phyloP scores from a whole-genome alignment of 2,329 filamentous ascomycete genomes.

The Colletotrichum filicis region DNA sequence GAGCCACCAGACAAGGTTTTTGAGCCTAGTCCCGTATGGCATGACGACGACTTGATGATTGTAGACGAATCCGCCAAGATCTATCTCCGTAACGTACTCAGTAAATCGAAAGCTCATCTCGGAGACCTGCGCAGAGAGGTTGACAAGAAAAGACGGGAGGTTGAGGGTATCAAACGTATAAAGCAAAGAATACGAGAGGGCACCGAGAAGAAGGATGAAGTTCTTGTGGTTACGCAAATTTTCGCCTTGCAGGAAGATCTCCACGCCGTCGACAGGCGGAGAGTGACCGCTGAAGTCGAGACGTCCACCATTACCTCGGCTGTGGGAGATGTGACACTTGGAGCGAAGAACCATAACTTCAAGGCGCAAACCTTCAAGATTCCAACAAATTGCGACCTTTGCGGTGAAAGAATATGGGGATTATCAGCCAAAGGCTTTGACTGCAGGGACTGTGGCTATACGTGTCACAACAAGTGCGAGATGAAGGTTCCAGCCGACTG shows the following conservation, averaged over 20 bases:
- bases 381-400: conserved; percentile 97
- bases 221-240: conserved; percentile 83
- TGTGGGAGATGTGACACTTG: conserved; percentile 91
- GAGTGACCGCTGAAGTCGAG: conserved; percentile 91
- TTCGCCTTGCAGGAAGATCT: conserved; percentile 87
- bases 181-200: conserved; percentile 84
- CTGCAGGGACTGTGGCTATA: conserved; percentile 96
- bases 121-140: conserved; percentile 84
- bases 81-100: conserved; percentile 89
- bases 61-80: conserved; percentile 88
- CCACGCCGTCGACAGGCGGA: conserved; percentile 84
- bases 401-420: conserved; percentile 96
- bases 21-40: conserved; percentile 96
- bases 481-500: conserved; percentile 98
- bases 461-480: conserved; percentile 98
- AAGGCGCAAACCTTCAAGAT: conserved; percentile 99
- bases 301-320: conserved; percentile 90
- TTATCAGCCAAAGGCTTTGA: conserved; percentile 96
- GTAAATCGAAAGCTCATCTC: conserved; percentile 88
- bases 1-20: conserved; percentile 89
- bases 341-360: conserved; percentile 96
- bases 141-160: conserved; percentile 86
- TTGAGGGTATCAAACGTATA: conserved; percentile 79
- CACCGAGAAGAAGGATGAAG: conserved; percentile 88
- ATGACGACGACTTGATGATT: conserved; percentile 89